Conservation (phyloP, 2,329 filamentous ascomycete genomes). For the Fusarium redolens region DNA sequence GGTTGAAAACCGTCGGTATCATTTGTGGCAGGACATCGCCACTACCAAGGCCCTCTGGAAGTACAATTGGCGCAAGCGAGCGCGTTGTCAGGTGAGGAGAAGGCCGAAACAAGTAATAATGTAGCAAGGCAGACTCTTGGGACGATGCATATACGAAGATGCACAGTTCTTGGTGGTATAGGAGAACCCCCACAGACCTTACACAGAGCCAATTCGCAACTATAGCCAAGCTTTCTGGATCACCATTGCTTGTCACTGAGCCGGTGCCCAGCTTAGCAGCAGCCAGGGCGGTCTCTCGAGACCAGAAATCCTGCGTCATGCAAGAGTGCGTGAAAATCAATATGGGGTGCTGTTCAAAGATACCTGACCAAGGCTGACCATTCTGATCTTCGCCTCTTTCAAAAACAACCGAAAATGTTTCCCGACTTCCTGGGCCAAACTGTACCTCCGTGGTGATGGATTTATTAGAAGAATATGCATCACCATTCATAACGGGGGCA, state of each 20-base stretch:
- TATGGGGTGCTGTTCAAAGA: constrained; percentile 39
- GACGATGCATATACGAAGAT: constrained; percentile 54
- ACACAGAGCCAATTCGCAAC: constrained; percentile 51
- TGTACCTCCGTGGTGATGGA: constrained; percentile 29
- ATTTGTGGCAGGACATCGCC: constrained; percentile 30
- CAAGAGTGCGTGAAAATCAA: constrained; percentile 52
- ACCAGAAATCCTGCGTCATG: constrained; percentile 48
- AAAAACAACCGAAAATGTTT: constrained; percentile 25
- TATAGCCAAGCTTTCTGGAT: constrained; percentile 37
- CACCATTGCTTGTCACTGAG: constrained; percentile 18
- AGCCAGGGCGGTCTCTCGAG: constrained; percentile 10
- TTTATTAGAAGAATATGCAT: background rate
- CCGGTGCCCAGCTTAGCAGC: constrained; percentile 39
- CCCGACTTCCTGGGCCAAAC: constrained; percentile 24
- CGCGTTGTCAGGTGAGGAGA: constrained; percentile 22
- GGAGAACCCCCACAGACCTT: constrained; percentile 52
- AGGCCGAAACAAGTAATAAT: constrained; percentile 54
- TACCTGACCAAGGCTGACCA: constrained; percentile 41
- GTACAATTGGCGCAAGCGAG: constrained; percentile 43
- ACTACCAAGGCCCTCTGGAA: constrained; percentile 4
- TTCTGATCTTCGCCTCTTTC: constrained; percentile 4
- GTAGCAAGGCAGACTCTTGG: constrained; percentile 36
- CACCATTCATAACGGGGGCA: background rate
- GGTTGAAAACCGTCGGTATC: constrained; percentile 40
- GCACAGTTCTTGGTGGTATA: constrained; percentile 47